phyloP scores from a whole-genome alignment of 2,329 filamentous ascomycete genomes.

The Aspergillus versicolor region DNA sequence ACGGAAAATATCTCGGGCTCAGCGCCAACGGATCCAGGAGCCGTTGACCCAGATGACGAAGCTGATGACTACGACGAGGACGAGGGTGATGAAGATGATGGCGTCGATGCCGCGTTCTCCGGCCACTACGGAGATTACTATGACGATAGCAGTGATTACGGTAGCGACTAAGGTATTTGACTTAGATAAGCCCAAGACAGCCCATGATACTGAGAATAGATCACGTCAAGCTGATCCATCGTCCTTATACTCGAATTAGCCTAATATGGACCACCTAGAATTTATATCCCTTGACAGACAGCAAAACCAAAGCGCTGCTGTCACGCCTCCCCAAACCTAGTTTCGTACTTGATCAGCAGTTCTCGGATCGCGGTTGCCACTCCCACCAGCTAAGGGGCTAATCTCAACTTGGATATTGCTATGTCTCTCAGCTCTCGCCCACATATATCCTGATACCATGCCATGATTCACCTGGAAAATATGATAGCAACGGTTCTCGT shows the following conservation, averaged over 20 bases:
- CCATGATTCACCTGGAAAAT: not conserved
- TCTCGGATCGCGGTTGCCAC: not conserved
- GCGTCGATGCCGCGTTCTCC: slow-evolving; percentile 38
- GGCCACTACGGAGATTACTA: slow-evolving; percentile 36
- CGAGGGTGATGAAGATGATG: slow-evolving; percentile 34
- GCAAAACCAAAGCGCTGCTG: not conserved
- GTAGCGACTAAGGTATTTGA: slow-evolving; percentile 3
- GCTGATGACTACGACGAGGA: slow-evolving; percentile 35
- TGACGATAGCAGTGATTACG: slow-evolving; percentile 35
- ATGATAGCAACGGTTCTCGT: not conserved
- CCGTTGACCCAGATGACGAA: slow-evolving; percentile 25
- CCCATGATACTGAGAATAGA: slow-evolving; percentile 9
- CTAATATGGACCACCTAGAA: not conserved
- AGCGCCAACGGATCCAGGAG: slow-evolving; percentile 16
- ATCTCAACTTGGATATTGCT: slow-evolving; percentile 3
- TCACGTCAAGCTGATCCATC: slow-evolving; percentile 3
- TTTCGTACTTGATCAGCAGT: not conserved
- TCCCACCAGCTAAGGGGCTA: not conserved
- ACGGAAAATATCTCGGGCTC: slow-evolving; percentile 27
- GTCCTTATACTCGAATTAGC: not conserved
- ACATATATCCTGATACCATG: not conserved
- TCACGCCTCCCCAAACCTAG: not conserved
- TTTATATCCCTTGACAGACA: slow-evolving; percentile 5
- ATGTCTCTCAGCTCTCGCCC: not conserved
- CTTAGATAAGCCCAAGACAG: slow-evolving; percentile 4